Evolutionary conservation across 78 protist genomes (phyloP).

Genomic region (Polysphondylium violaceum): DNA sequence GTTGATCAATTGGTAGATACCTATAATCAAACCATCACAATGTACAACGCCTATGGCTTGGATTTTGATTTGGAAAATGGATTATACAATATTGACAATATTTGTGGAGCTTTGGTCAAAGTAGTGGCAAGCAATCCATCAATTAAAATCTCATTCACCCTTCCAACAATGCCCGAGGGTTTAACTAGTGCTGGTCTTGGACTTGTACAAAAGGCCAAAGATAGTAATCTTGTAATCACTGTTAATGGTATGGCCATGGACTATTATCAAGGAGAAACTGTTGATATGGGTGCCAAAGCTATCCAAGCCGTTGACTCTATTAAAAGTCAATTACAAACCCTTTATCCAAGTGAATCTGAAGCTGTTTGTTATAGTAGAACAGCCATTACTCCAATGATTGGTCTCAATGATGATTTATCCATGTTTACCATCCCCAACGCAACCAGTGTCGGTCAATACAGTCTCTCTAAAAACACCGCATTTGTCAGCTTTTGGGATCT

Average conservation of each 20-base stretch:
- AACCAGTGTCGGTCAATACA: no score
- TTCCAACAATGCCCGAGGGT: not conserved
- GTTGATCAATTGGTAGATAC: no score
- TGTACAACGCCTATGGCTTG: no score
- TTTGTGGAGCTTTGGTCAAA: not conserved
- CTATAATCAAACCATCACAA: no score
- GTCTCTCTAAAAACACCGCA: not conserved
- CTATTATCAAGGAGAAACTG: not conserved
- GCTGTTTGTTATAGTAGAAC: not conserved
- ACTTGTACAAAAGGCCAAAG: not conserved
- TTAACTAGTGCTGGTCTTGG: not conserved
- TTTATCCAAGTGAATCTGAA: not conserved
- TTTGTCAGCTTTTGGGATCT: not conserved
- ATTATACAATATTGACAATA: not conserved
- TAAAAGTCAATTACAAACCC: no score
- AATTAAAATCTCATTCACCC: not conserved
- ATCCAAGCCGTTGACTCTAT: no score
- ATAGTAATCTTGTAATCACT: not conserved
- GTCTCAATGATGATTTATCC: not conserved
- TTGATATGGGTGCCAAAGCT: no score
- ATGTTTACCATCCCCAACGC: not conserved
- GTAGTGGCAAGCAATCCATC: not conserved
- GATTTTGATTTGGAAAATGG: no score
- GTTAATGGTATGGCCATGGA: conserved; percentile 2
- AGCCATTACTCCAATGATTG: conserved; percentile 29